phyloP scores from a whole-genome alignment of 441 rosid genomes.

The Croton setiger region DNA sequence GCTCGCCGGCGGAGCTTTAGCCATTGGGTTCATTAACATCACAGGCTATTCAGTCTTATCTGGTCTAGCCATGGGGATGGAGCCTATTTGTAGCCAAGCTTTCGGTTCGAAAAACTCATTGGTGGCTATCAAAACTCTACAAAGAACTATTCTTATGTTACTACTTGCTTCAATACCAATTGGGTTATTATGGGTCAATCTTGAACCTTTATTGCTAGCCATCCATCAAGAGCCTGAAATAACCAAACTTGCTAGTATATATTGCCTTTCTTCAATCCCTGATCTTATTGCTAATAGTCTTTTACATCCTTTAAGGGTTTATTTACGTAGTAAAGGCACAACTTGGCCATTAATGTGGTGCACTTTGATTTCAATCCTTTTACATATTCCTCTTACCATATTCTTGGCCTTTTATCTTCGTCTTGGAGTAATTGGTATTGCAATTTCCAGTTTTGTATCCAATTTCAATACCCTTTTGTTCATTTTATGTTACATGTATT shows the following conservation, averaged over 20 bases:
- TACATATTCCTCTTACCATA: slow-evolving; percentile 57
- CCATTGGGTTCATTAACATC: slow-evolving; percentile 86
- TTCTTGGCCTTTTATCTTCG: slow-evolving; percentile 47
- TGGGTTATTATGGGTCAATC: slow-evolving; percentile 59
- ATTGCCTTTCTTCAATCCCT: slow-evolving; percentile 63
- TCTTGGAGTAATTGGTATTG: slow-evolving; percentile 75
- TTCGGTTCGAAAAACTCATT: slow-evolving; percentile 63
- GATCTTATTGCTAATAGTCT: slow-evolving; percentile 75
- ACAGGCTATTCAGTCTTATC: slow-evolving; percentile 88
- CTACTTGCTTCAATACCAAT: slow-evolving; percentile 61
- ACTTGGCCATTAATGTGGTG: slow-evolving; percentile 94
- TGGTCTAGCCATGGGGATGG: slow-evolving; percentile 88
- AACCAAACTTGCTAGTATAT: slow-evolving; percentile 58
- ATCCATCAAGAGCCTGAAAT: slow-evolving; percentile 67
- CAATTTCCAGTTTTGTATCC: slow-evolving; percentile 56
- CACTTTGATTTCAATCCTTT: slow-evolving; percentile 43
- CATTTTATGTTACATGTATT: slow-evolving; percentile 49
- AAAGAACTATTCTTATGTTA: slow-evolving; percentile 56
- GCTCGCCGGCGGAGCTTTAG: slow-evolving; percentile 86
- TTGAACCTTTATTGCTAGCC: slow-evolving; percentile 58
- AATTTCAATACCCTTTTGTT: slow-evolving; percentile 59
- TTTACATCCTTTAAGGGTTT: slow-evolving; percentile 73
- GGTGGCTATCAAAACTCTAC: slow-evolving; percentile 48
- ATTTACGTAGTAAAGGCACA: slow-evolving; percentile 72
- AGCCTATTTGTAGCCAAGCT: slow-evolving; percentile 82